These are phyloP conservation scores for Cyclocybe aegerita DNA, from an alignment of 768 basidiomycete species.

Conservation along the genomic window DNA sequence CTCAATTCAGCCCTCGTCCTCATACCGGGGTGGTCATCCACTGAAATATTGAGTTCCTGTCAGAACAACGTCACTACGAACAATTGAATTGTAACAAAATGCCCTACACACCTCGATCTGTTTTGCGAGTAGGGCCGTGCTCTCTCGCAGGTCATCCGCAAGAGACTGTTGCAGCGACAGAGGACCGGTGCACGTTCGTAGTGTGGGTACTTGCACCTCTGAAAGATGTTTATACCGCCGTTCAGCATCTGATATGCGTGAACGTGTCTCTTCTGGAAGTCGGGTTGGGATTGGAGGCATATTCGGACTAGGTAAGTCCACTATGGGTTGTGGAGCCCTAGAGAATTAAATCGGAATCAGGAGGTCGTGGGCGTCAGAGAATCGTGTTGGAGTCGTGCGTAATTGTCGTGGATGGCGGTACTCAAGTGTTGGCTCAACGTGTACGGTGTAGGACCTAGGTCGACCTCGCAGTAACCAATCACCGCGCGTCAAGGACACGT, in stretches of 20 bases:
- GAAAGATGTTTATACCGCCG: slow-evolving; percentile 63
- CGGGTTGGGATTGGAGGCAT: slow-evolving; percentile 67
- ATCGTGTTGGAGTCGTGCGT: too few species aligned
- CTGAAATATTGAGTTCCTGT: slow-evolving; percentile 65
- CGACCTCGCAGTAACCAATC: too few species aligned
- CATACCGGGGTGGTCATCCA: slow-evolving; percentile 71
- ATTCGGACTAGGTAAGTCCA: neutral
- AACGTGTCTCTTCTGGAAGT: slow-evolving; percentile 49
- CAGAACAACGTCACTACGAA: slow-evolving; percentile 10
- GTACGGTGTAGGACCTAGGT: too few species aligned
- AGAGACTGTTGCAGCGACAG: slow-evolving; percentile 69
- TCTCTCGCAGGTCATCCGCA: slow-evolving; percentile 74
- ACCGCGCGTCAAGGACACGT: too few species aligned
- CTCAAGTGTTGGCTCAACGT: too few species aligned
- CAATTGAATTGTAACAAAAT: neutral
- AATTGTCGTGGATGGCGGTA: too few species aligned
- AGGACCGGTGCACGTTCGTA: slow-evolving; percentile 69
- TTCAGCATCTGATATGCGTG: slow-evolving; percentile 50
- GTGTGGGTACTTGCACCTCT: slow-evolving; percentile 72
- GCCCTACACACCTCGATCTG: slow-evolving; percentile 64
- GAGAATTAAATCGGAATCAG: too few species aligned
- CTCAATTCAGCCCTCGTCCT: slow-evolving; percentile 49
- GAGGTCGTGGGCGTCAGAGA: too few species aligned
- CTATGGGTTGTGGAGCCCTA: too few species aligned
- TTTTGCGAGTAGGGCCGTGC: slow-evolving; percentile 58